Evolutionary conservation across 169 alveolate species (phyloP).

Genomic region (Babesia caballi): DNA sequence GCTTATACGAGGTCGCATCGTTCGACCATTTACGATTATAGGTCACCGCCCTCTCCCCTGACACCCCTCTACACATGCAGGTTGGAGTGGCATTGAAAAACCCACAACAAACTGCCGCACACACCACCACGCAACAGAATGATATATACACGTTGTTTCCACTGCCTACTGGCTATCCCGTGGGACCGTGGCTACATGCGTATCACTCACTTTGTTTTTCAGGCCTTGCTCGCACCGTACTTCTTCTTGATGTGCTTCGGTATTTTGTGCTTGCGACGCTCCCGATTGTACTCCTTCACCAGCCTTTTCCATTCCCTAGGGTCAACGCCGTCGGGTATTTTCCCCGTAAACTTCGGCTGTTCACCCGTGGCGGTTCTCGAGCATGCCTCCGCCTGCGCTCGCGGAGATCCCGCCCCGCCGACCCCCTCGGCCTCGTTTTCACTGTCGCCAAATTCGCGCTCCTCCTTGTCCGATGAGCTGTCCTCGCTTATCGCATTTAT

Average conservation of each 20-base stretch:
- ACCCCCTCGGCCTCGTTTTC: neutral
- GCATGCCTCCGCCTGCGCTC: conserved; percentile 71
- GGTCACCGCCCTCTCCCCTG: no score
- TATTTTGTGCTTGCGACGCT: conserved; percentile 73
- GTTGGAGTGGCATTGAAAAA: no score
- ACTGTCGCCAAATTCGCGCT: conserved; percentile 4
- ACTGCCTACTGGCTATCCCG: no score
- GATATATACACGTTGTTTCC: no score
- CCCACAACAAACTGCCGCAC: no score
- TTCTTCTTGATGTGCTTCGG: conserved; percentile 82
- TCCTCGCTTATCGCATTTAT: conserved; percentile 5
- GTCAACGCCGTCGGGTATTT: conserved; percentile 79
- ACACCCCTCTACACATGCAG: no score
- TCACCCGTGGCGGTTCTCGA: conserved; percentile 12
- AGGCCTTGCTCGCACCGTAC: conserved; percentile 47
- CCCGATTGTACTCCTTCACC: conserved; percentile 80
- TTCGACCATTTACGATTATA: no score
- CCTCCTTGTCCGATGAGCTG: neutral
- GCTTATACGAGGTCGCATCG: no score
- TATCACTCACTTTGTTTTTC: no score
- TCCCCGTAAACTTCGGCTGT: conserved; percentile 69
- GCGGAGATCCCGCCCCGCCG: conserved; percentile 3
- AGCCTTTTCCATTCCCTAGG: conserved; percentile 81
- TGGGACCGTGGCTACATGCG: no score
- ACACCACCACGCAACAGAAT: no score